phyloP scores from a whole-genome alignment of 768 basidiomycete species.

The Tricholoma flavovirens region DNA sequence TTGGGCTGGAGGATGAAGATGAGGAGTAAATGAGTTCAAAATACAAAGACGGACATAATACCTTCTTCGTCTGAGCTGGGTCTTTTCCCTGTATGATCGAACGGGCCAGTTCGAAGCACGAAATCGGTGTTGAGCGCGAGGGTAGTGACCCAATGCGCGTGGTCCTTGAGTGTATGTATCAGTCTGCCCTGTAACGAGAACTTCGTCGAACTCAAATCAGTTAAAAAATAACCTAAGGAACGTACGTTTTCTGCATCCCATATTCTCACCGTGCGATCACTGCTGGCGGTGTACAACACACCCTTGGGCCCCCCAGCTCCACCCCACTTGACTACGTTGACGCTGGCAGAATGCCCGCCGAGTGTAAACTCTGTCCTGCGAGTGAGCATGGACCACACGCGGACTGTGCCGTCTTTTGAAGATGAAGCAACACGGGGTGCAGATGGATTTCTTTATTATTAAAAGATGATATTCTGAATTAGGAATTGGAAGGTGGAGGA shows the following conservation, averaged over 20 bases:
- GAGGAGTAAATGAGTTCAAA: neutral
- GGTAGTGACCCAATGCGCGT: slow-evolving; percentile 99
- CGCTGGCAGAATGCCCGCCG: slow-evolving; percentile 89
- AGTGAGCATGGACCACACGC: slow-evolving; percentile 82
- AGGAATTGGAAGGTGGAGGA: neutral
- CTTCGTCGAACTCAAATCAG: neutral
- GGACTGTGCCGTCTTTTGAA: slow-evolving; percentile 93
- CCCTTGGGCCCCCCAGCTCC: slow-evolving; percentile 68
- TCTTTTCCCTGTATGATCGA: slow-evolving; percentile 79
- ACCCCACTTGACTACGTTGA: slow-evolving; percentile 96
- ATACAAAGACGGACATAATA: slow-evolving; percentile 17
- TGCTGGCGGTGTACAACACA: slow-evolving; percentile 90
- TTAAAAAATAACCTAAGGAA: slow-evolving; percentile 4
- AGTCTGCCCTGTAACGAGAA: slow-evolving; percentile 61
- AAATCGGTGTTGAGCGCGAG: slow-evolving; percentile 95
- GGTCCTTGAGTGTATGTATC: slow-evolving; percentile 83
- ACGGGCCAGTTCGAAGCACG: slow-evolving; percentile 90
- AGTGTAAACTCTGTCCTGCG: slow-evolving; percentile 76
- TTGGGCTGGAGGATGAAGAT: slow-evolving; percentile 49
- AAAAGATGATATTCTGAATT: slow-evolving; percentile 2
- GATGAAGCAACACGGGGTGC: slow-evolving; percentile 88
- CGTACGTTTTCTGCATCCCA: slow-evolving; percentile 82
- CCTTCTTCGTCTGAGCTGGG: slow-evolving; percentile 82
- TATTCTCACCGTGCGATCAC: slow-evolving; percentile 88
- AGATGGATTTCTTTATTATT: slow-evolving; percentile 54